A percentile compares a stretch with the other conserved stretches of the same genome.
Evolutionary conservation across 768 basidiomycete species (phyloP).

Genomic region (Amanita rubescens): DNA sequence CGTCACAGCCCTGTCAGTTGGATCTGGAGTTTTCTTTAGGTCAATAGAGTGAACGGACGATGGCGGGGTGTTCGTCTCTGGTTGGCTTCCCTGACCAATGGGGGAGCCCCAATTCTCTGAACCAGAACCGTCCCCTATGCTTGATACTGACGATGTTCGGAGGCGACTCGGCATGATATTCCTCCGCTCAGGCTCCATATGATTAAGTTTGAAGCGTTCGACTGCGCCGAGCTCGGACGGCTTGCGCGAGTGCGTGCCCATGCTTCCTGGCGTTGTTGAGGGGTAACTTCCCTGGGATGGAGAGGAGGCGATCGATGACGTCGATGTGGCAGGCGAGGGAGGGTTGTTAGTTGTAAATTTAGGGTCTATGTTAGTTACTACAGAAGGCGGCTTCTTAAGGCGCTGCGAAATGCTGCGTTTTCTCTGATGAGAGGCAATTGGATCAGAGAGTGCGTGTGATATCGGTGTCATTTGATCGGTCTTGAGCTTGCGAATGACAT

Average conservation of each 20-base stretch:
- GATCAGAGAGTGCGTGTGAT: constrained; percentile 64
- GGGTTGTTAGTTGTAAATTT: constrained; percentile 64
- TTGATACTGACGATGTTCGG: constrained; percentile 81
- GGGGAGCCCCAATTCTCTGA: constrained; percentile 68
- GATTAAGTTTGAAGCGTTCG: constrained; percentile 80
- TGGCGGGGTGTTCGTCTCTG: constrained; percentile 61
- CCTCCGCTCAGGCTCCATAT: constrained; percentile 73
- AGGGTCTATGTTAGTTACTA: constrained; percentile 62
- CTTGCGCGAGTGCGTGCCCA: constrained; percentile 63
- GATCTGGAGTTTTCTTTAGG: constrained; percentile 67
- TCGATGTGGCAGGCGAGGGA: constrained; percentile 88
- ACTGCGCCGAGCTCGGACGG: constrained; percentile 86
- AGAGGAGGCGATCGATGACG: constrained; percentile 85
- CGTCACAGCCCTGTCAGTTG: constrained; percentile 83
- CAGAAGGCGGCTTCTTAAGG: constrained; percentile 74
- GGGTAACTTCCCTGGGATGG: constrained; percentile 70
- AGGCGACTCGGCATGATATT: constrained; percentile 83
- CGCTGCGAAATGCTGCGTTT: constrained; percentile 78
- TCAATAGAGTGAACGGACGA: constrained; percentile 86
- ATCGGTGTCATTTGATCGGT: constrained; percentile 84
- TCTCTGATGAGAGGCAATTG: constrained; percentile 48
- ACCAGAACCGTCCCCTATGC: constrained; percentile 69
- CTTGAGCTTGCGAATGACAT: constrained; percentile 92
- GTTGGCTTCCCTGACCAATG: constrained; percentile 46
- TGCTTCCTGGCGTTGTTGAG: constrained; percentile 65